A percentile compares a stretch with the other conserved stretches of the same genome.
Evolutionary conservation across 768 basidiomycete genomes (phyloP).

Genomic region (Termitomyces sp.): DNA sequence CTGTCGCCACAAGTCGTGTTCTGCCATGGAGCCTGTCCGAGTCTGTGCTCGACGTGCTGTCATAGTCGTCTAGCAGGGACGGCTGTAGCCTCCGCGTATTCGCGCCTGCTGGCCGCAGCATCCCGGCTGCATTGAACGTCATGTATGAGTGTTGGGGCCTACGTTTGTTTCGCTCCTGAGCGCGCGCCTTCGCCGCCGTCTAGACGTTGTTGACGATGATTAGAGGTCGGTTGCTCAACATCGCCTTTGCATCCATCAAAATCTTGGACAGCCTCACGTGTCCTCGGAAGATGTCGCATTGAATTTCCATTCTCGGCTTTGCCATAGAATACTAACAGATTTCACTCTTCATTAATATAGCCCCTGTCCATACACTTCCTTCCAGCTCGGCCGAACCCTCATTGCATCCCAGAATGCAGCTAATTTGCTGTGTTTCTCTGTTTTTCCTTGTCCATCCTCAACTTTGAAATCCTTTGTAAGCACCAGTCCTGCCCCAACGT

Average conservation of each 20-base stretch:
- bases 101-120: constrained; percentile 22
- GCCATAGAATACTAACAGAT: neutral
- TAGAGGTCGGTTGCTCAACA: constrained; percentile 3
- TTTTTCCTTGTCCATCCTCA: constrained; percentile 24
- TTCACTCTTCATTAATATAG: constrained; percentile 35
- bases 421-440: constrained; percentile 45
- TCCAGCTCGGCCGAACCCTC: constrained; percentile 67
- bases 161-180: constrained; percentile 9
- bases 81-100: constrained; percentile 20
- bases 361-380: constrained; percentile 55
- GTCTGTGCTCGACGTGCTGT: constrained; percentile 45
- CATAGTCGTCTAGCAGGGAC: constrained; percentile 37
- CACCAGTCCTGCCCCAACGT: constrained; percentile 45
- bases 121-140: constrained; percentile 21
- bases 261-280: constrained; percentile 13
- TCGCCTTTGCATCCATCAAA: constrained; percentile 11
- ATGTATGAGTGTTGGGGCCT: constrained; percentile 14
- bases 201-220: constrained; percentile 15
- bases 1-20: constrained; percentile 16
- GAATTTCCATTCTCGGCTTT: neutral
- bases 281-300: constrained; percentile 15
- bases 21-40: constrained; percentile 32
- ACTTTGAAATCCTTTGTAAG: constrained; percentile 43
- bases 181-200: constrained; percentile 17
- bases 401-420: constrained; percentile 71